Percentiles rank a stretch among this genome's conserved stretches.
Evolutionary conservation across 495 filamentous ascomycete species (phyloP).

Genomic region (Aspergillus sclerotioniger): DNA sequence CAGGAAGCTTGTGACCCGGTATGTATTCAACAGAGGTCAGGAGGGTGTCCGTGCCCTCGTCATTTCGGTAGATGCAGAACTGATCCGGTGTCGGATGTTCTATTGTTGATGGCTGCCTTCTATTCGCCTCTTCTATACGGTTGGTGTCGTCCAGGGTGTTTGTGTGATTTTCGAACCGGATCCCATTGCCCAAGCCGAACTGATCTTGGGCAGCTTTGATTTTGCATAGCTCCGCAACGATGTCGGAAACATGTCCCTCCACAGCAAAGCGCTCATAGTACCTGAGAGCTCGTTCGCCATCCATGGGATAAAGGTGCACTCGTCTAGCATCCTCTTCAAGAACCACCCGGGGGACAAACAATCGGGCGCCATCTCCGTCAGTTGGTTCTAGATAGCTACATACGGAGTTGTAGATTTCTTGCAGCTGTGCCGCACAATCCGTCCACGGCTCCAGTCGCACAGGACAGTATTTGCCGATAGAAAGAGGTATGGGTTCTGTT

Average conservation of each 20-base stretch:
- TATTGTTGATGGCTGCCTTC: not conserved
- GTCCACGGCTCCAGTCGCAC: constrained; percentile 2
- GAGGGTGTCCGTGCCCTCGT: constrained; percentile 19
- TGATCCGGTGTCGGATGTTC: constrained; percentile 11
- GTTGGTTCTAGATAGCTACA: not conserved
- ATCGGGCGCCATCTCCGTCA: not conserved
- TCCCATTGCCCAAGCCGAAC: constrained; percentile 25
- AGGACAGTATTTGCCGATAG: not conserved
- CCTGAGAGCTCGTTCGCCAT: not conserved
- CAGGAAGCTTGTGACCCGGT: constrained; percentile 35
- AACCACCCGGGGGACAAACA: not conserved
- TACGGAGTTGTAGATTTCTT: not conserved
- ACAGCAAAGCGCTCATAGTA: constrained; percentile 10
- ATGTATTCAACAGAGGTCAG: constrained; percentile 38
- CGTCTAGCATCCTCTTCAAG: not conserved
- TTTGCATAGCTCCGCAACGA: constrained; percentile 27
- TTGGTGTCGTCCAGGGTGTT: constrained; percentile 19
- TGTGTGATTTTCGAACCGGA: constrained; percentile 25
- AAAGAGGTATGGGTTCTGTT: too few relatives aligned
- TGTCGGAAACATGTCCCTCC: constrained; percentile 23
- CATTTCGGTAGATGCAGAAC: constrained; percentile 7
- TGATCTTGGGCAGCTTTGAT: constrained; percentile 19
- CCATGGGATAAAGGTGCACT: not conserved
- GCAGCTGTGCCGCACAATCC: not conserved
- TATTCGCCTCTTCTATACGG: not conserved